Evolutionary conservation across 2,329 filamentous ascomycete genomes (phyloP), one percentile per base, ranked within the genome.

Genomic region (Fusarium sp.): DNA sequence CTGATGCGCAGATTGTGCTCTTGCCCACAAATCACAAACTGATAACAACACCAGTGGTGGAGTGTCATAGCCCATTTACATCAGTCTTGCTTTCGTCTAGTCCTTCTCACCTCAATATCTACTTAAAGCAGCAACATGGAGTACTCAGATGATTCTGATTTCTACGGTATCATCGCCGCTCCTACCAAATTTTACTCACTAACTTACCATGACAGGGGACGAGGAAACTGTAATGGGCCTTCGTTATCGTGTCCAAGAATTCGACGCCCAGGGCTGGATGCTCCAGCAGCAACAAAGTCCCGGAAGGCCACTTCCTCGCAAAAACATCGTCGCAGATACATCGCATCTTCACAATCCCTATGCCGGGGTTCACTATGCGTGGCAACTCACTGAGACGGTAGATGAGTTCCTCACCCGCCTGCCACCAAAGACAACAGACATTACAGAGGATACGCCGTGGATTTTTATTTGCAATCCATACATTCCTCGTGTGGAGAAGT

Each of bases 381-480:
- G 89, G 81, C 90, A 91, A 75, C 81, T 89, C 26, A 80, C 80
- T 2, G 91, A 94, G 74, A 85, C 85, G 0, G 78, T 91, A 2
- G 77, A 86, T 9, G 83, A 85, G 1, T 96, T 97, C 70, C 77
- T 96, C 3, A 61, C 79, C 10, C 88, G 92, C 10, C 81, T 94
- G 0, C 90, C 90, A 0, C 91, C 93, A 0, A 83, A 85, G 5
- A 89, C 85, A 2, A 91, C 89, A 2, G 77, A 81, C 4, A 75
- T 78, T 5, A 77, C 76, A 2, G 72, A 72, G 1, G 69, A 79
- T 1, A 82, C 84, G 4, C 85, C 85, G 0, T 96, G 92, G 91
- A 92, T 97, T 46, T 93, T 86, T 80, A 86, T 91, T 40, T 85
- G 84, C 51, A 93, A 93, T 75, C 90, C 90, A 0, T 85, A 85